Evolutionary conservation across 192 early-diverging fungal genomes (phyloP).

Genomic region (Mortierella antarctica): DNA sequence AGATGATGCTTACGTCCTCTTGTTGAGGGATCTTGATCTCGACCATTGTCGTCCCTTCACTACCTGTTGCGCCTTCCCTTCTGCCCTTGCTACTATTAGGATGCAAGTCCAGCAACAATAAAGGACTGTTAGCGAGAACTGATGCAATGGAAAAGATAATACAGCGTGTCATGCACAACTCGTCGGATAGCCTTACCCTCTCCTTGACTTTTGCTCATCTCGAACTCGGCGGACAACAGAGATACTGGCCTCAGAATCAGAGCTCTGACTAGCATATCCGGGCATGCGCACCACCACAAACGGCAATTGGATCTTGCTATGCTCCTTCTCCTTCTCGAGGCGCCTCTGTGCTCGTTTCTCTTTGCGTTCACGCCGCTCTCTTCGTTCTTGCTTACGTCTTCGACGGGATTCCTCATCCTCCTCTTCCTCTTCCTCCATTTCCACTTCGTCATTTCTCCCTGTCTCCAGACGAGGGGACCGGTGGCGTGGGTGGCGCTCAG

Average conservation of each 20-base stretch:
- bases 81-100: slow-evolving; percentile 21
- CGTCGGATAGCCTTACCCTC: slow-evolving; percentile 8
- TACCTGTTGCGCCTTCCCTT: slow-evolving; percentile 14
- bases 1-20: slow-evolving; percentile 40
- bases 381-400: slow-evolving; percentile 23
- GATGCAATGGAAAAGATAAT: background rate
- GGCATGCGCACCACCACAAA: slow-evolving; percentile 36
- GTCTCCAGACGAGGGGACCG: slow-evolving; percentile 15
- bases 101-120: background rate
- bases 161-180: too few species aligned
- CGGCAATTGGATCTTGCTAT: slow-evolving; percentile 20
- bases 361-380: slow-evolving; percentile 32
- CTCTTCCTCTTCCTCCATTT: background rate
- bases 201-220: slow-evolving; percentile 10
- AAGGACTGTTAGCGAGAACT: too few species aligned
- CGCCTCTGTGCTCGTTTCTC: slow-evolving; percentile 22
- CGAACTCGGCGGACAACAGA: slow-evolving; percentile 34
- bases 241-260: slow-evolving; percentile 41
- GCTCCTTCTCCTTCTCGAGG: slow-evolving; percentile 15
- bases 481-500: slow-evolving; percentile 27
- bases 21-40: slow-evolving; percentile 41
- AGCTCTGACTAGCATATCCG: slow-evolving; percentile 31
- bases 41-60: slow-evolving; percentile 18
- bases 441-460: background rate
- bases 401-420: slow-evolving; percentile 27